phyloP scores from a whole-genome alignment of 495 filamentous ascomycete genomes.

The Talaromyces wortmannii region DNA sequence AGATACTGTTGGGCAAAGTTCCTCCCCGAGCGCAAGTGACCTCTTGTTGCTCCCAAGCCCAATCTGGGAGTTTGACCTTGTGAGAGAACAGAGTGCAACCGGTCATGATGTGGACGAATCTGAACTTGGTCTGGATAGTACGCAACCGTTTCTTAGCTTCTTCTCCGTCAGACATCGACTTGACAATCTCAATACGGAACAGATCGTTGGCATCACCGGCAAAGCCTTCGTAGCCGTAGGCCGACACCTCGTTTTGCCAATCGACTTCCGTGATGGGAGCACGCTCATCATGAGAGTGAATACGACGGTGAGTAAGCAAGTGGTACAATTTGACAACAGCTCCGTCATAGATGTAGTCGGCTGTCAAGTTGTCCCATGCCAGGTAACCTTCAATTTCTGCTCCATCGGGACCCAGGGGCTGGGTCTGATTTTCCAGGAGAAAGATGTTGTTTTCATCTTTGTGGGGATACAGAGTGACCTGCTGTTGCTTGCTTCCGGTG shows the following conservation, averaged over 20 bases:
- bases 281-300: constrained; percentile 97
- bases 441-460: constrained; percentile 98
- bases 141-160: constrained; percentile 78
- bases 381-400: constrained; percentile 66
- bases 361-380: constrained; percentile 73
- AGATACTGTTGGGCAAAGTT: constrained; percentile 90
- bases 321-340: constrained; percentile 79
- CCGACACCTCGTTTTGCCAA: constrained; percentile 97
- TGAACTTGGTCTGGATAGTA: constrained; percentile 96
- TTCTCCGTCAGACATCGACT: constrained; percentile 74
- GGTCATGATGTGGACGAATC: constrained; percentile 91
- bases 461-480: constrained; percentile 96
- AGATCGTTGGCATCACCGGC: constrained; percentile 93
- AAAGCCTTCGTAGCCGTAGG: constrained; percentile 96
- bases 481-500: constrained; percentile 93
- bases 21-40: constrained; percentile 93
- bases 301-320: constrained; percentile 68
- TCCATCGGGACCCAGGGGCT: constrained; percentile 72
- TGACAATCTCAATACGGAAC: constrained; percentile 92
- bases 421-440: constrained; percentile 90
- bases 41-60: constrained; percentile 96
- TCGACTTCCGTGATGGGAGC: constrained; percentile 95
- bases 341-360: constrained; percentile 71
- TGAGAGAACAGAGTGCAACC: constrained; percentile 96
- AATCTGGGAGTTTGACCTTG: constrained; percentile 96